A percentile compares a stretch with the other conserved stretches of the same genome.
phyloP scores from a whole-genome alignment of 208 protist species.

The Strigomonas culicis region DNA sequence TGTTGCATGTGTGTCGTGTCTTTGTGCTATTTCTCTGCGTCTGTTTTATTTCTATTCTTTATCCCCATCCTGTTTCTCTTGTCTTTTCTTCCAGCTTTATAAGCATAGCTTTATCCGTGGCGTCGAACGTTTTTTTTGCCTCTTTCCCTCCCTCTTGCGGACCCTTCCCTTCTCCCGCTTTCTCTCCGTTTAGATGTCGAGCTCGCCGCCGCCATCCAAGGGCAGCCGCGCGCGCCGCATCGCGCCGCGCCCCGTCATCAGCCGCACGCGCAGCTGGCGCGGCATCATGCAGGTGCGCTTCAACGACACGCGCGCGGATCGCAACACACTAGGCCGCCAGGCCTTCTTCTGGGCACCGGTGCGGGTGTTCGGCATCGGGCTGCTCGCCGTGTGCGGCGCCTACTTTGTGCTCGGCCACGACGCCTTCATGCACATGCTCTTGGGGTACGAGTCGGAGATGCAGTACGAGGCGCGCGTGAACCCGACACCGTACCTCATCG shows the following conservation, averaged over 20 bases:
- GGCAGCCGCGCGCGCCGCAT: background rate
- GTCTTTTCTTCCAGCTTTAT: no score
- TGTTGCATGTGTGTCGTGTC: no score
- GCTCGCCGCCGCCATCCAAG: background rate
- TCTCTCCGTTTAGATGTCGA: background rate
- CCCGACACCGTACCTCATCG: constrained; percentile 26
- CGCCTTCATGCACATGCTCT: constrained; percentile 71
- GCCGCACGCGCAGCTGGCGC: constrained; percentile 85
- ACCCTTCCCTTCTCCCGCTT: constrained; percentile 1
- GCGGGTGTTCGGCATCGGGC: constrained; percentile 67
- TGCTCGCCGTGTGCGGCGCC: constrained; percentile 31
- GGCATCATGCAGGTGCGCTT: constrained; percentile 89
- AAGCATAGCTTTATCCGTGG: no score
- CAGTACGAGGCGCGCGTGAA: constrained; percentile 85
- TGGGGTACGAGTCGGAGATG: constrained; percentile 91
- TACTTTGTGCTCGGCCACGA: constrained; percentile 84
- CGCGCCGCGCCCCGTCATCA: constrained; percentile 58
- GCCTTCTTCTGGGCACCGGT: constrained; percentile 71
- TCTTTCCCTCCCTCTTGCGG: background rate
- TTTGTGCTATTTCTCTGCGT: background rate
- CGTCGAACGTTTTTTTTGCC: background rate
- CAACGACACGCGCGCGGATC: constrained; percentile 73
- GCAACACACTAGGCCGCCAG: constrained; percentile 49
- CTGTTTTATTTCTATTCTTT: background rate
- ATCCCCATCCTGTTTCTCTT: no score